Evolutionary conservation across 1,284 basidiomycete genomes (phyloP).

Genomic region (Ustilago tritici): DNA sequence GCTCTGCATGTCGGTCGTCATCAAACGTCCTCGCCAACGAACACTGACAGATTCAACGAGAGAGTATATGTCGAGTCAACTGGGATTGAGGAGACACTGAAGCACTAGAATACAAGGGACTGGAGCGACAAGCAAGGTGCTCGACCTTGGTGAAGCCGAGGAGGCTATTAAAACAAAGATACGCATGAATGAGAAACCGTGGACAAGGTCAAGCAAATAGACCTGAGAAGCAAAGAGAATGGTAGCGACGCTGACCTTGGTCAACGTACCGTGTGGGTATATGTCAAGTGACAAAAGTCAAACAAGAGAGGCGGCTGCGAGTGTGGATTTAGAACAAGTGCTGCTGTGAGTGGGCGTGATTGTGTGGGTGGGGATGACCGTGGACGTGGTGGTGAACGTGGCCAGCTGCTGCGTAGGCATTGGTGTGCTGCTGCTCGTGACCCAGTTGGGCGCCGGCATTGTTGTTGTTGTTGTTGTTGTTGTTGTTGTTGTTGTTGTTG

Average conservation of each 20-base stretch:
- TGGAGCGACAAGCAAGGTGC: background rate
- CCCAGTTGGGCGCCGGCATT: background rate
- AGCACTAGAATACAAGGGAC: background rate
- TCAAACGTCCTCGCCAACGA: too few relatives aligned
- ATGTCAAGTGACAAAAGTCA: background rate
- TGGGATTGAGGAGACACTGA: background rate
- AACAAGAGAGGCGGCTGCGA: constrained; percentile 15
- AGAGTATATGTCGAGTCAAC: background rate
- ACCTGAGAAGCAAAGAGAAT: background rate
- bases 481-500: background rate
- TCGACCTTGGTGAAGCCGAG: background rate
- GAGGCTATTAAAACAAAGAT: background rate
- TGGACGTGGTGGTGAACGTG: constrained; percentile 24
- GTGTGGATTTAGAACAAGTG: background rate
- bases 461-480: constrained; percentile 16
- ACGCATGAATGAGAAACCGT: background rate
- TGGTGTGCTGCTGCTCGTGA: constrained; percentile 5
- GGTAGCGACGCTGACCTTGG: background rate
- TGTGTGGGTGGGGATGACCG: constrained; percentile 7
- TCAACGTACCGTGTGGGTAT: constrained; percentile 7
- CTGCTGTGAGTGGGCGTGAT: constrained; percentile 9
- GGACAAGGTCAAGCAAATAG: background rate
- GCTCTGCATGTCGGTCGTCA: too few relatives aligned
- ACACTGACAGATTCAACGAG: background rate
- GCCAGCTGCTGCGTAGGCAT: background rate